Conservation (phyloP, 768 basidiomycete genomes). For the Rhizopogon sp. region DNA sequence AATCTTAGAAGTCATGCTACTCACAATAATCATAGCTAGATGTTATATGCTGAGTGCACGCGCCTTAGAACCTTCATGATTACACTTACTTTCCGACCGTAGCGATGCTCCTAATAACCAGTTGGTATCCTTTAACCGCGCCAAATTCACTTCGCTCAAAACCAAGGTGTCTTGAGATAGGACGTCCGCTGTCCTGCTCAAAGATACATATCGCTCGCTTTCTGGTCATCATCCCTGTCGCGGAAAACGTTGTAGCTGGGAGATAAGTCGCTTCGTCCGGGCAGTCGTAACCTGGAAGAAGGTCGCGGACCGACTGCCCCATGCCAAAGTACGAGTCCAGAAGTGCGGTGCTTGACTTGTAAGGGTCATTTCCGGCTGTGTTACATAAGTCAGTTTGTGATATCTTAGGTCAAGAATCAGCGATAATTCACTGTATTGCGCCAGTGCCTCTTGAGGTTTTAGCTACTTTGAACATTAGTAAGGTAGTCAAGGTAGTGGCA, state of each 20-base stretch:
- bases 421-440: constrained; percentile 45
- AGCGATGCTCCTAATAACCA: constrained; percentile 51
- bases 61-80: neutral
- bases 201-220: constrained; percentile 59
- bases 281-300: constrained; percentile 64
- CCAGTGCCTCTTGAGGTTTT: constrained; percentile 57
- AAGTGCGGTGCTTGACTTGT: constrained; percentile 57
- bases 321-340: constrained; percentile 63
- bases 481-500: neutral
- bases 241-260: constrained; percentile 48
- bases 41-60: neutral
- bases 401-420: neutral
- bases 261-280: constrained; percentile 56
- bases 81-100: constrained; percentile 58
- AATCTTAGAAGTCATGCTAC: constrained; percentile 14
- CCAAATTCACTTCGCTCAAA: constrained; percentile 51
- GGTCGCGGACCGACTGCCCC: constrained; percentile 48
- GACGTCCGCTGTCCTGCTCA: constrained; percentile 54
- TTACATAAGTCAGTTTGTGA: neutral
- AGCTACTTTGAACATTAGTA: constrained; percentile 29
- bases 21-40: constrained; percentile 50
- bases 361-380: constrained; percentile 55
- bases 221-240: constrained; percentile 37
- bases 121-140: constrained; percentile 54
- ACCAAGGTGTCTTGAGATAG: constrained; percentile 54